phyloP scores from a whole-genome alignment of 139 green algal genomes.

The Tetradesmus obliquus region DNA sequence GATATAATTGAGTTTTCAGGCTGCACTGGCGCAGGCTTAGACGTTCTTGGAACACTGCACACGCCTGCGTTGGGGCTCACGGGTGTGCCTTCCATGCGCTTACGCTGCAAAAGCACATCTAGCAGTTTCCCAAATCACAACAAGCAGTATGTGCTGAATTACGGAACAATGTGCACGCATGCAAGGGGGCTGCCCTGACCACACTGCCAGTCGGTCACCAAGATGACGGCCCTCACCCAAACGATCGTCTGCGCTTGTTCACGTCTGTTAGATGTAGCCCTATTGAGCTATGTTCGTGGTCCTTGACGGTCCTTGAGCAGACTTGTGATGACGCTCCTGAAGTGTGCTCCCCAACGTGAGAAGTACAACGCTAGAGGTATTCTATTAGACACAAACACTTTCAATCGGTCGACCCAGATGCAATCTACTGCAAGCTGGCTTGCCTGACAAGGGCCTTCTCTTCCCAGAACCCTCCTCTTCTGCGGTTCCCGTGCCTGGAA shows the following conservation, averaged over 20 bases:
- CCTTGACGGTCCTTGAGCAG: background rate
- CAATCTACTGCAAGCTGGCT: background rate
- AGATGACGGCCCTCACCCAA: background rate
- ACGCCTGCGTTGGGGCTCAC: background rate
- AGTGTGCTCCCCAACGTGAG: background rate
- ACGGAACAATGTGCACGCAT: background rate
- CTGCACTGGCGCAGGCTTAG: background rate
- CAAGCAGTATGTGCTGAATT: background rate
- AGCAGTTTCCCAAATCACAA: too few species aligned
- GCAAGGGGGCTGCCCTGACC: background rate
- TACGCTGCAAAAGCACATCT: background rate
- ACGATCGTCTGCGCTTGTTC: background rate
- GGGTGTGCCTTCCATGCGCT: background rate
- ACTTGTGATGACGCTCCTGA: background rate
- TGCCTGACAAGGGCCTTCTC: background rate
- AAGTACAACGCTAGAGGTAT: background rate
- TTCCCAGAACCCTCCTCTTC: background rate
- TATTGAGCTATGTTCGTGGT: background rate
- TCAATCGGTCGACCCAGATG: background rate
- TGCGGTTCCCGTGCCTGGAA: background rate
- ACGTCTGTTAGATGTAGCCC: background rate
- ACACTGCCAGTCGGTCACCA: background rate
- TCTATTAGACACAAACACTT: background rate
- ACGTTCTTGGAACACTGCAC: background rate
- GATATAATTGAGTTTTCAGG: background rate